A percentile compares a stretch with the other conserved stretches of the same genome.
Evolutionary conservation across 805 yeast genomes (phyloP).

Genomic region (Starmerella riodocensis): DNA sequence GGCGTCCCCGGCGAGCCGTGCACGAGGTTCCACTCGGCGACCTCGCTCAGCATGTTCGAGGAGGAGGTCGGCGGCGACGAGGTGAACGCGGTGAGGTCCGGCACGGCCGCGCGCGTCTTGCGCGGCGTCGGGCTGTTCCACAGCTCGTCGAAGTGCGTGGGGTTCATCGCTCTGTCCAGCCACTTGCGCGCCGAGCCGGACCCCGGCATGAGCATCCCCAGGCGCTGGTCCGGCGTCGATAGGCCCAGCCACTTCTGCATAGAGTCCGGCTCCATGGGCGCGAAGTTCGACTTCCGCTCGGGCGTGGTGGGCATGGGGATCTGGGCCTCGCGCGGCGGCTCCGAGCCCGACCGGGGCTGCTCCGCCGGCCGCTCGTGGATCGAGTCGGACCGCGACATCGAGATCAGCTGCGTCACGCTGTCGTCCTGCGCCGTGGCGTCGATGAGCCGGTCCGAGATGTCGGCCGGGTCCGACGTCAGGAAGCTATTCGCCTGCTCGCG

Average conservation of each 20-base stretch:
- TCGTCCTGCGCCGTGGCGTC: not conserved
- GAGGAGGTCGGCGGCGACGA: constrained; percentile 20
- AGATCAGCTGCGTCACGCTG: not conserved
- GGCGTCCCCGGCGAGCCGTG: constrained; percentile 2
- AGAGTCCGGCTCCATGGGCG: constrained; percentile 10
- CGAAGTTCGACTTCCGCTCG: not conserved
- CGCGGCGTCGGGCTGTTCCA: constrained; percentile 16
- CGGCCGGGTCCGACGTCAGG: constrained; percentile 1
- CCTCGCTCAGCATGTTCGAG: constrained; percentile 17
- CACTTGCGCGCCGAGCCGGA: constrained; percentile 17
- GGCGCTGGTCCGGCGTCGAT: constrained; percentile 12
- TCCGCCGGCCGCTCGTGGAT: not conserved
- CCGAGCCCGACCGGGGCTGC: not conserved
- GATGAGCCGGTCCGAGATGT: constrained; percentile 5
- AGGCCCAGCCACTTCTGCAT: constrained; percentile 17
- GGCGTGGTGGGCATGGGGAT: not conserved
- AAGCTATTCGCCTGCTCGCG: not conserved
- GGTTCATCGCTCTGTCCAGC: constrained; percentile 14
- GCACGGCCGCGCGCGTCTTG: constrained; percentile 1
- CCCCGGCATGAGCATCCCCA: constrained; percentile 9
- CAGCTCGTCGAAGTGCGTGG: constrained; percentile 13
- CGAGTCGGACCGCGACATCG: not conserved
- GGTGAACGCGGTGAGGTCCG: constrained; percentile 8
- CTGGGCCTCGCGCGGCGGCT: not conserved
- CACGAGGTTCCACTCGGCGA: constrained; percentile 12